Conservation (phyloP, 2,329 filamentous ascomycete species). For the Fusarium pseudograminearum region DNA sequence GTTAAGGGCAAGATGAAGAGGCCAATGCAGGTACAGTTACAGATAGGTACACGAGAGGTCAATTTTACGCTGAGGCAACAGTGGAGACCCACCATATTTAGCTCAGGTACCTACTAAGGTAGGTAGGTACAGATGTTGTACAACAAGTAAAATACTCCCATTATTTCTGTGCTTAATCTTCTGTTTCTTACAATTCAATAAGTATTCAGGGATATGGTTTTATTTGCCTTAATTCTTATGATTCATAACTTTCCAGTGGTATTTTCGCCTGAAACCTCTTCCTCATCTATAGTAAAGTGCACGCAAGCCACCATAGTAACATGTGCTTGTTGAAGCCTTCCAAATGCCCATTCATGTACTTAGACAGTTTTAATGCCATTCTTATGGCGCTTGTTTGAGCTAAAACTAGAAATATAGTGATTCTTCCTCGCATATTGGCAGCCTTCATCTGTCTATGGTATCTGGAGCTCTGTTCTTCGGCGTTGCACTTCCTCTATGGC, state of each 20-base stretch:
- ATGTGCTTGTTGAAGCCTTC: neutral
- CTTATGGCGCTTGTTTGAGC: neutral
- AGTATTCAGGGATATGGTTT: too few relatives aligned
- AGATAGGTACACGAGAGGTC: neutral
- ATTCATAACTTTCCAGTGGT: neutral
- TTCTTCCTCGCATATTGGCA: neutral
- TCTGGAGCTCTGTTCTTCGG: conserved; percentile 65
- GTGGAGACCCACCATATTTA: neutral
- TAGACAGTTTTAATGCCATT: neutral
- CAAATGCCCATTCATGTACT: neutral
- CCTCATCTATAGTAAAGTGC: neutral
- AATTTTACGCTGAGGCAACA: neutral
- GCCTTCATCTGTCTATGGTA: conserved; percentile 29
- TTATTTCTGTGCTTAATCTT: neutral
- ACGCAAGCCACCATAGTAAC: neutral
- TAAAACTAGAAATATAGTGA: neutral
- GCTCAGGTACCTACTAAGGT: too few relatives aligned
- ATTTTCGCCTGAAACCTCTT: neutral
- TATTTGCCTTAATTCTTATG: neutral
- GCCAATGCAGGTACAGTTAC: neutral
- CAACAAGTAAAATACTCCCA: neutral
- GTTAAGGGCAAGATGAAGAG: neutral
- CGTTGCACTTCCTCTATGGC: conserved; percentile 70
- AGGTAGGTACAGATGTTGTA: neutral
- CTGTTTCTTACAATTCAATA: neutral